These are phyloP conservation scores for Quercus wislizeni DNA, from an alignment of 306 rosid species.

Conservation along the genomic window DNA sequence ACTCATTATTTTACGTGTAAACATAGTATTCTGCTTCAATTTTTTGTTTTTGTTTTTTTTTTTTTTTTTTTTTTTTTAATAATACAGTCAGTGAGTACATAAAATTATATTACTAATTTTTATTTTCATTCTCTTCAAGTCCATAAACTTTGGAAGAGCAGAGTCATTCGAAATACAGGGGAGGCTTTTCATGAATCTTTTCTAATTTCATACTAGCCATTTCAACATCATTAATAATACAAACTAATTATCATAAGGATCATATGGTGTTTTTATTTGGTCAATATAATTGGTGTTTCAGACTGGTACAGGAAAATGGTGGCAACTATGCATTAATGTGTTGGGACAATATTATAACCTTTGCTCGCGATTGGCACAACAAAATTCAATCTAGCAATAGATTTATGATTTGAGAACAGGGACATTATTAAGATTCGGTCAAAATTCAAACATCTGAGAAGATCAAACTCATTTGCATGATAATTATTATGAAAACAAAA, in stretches of 20 bases:
- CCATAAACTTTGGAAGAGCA: not conserved
- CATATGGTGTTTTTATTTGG: conserved; percentile 26
- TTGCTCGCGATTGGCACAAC: conserved; percentile 27
- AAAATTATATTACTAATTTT: too few species aligned
- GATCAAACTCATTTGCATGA: conserved; percentile 40
- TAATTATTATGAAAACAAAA: conserved; percentile 53
- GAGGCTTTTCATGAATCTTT: too few species aligned
- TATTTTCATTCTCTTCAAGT: too few species aligned
- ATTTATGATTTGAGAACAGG: conserved; percentile 20
- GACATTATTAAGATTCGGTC: conserved; percentile 38
- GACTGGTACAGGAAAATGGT: conserved; percentile 28
- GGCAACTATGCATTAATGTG: conserved; percentile 23
- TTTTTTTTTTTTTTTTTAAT: too few species aligned
- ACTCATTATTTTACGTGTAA: not conserved
- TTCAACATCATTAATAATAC: not conserved
- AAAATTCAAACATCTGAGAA: conserved; percentile 47
- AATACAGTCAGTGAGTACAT: too few species aligned
- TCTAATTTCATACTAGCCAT: not conserved
- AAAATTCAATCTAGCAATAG: conserved; percentile 29
- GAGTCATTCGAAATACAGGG: not conserved
- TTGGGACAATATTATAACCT: conserved; percentile 31
- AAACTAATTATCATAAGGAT: not conserved
- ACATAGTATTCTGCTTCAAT: too few species aligned
- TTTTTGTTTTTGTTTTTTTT: not conserved
- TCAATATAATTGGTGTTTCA: conserved; percentile 15